These are phyloP conservation scores for Aspergillus sclerotiicarbonarius DNA, from an alignment of 495 filamentous ascomycete genomes.

Conservation along the genomic window DNA sequence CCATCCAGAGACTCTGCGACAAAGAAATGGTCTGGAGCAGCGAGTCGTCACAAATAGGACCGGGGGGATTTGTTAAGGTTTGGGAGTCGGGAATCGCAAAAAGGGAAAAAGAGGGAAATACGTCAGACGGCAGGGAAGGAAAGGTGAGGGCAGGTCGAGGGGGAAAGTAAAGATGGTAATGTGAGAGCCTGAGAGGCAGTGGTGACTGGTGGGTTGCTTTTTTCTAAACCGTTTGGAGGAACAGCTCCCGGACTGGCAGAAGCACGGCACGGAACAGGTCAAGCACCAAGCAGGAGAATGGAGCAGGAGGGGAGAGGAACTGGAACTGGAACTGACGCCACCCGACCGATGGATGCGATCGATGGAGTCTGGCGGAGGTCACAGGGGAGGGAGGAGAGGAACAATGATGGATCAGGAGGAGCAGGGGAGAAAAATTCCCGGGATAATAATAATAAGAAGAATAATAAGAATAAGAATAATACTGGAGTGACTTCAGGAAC, in stretches of 20 bases:
- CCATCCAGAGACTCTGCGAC: constrained; percentile 29
- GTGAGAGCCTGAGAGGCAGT: not conserved
- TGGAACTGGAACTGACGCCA: constrained; percentile 13
- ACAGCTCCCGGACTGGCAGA: not conserved
- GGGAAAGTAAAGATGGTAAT: not conserved
- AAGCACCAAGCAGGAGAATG: not conserved
- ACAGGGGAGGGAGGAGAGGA: constrained; percentile 2
- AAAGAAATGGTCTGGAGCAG: constrained; percentile 8
- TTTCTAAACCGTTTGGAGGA: too few relatives aligned
- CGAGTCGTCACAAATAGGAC: constrained; percentile 4
- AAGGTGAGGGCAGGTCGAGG: not conserved
- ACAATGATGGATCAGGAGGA: not conserved
- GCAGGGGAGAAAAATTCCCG: constrained; percentile 15
- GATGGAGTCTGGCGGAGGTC: constrained; percentile 2
- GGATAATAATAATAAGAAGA: too few relatives aligned
- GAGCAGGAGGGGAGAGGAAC: constrained; percentile 2
- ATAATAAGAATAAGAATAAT: too few relatives aligned
- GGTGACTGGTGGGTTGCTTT: not conserved
- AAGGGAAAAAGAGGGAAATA: not conserved
- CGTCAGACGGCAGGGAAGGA: not conserved
- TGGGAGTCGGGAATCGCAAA: constrained; percentile 2
- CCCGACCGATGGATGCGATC: constrained; percentile 9
- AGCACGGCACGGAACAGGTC: not conserved
- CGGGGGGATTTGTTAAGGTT: not conserved
- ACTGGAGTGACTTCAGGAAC: constrained; percentile 9